Percentiles rank a stretch among this genome's conserved stretches.
Conservation (phyloP, 208 protist species). For the Crithidia brevicula region DNA sequence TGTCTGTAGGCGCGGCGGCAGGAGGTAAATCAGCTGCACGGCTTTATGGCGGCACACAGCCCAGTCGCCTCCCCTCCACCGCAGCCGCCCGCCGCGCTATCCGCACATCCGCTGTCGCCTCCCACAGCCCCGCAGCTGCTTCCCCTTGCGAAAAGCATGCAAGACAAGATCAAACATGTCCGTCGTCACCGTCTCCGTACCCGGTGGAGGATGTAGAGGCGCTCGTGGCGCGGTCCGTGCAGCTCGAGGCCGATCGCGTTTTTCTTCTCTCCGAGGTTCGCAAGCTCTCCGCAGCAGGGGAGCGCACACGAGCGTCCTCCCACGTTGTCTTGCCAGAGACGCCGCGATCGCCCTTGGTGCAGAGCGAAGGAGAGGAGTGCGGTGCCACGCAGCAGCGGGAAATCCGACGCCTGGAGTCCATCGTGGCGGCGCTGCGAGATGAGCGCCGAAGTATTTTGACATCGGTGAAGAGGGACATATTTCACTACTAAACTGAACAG, state of each 20-base stretch:
- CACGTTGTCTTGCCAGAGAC: too few relatives aligned
- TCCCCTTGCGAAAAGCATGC: not conserved
- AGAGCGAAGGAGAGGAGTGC: constrained; percentile 10
- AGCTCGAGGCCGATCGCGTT: constrained; percentile 26
- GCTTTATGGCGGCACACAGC: not conserved
- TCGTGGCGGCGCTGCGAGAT: constrained; percentile 28
- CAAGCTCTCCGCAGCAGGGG: not conserved
- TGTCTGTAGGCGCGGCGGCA: not conserved
- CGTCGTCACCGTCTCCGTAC: constrained; percentile 13
- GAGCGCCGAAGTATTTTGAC: constrained; percentile 23
- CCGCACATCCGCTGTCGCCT: not conserved
- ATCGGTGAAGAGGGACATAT: constrained; percentile 12
- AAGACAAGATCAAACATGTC: not conserved
- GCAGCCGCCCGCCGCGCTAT: constrained; percentile 27
- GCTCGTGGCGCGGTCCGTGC: constrained; percentile 22
- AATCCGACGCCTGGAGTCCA: constrained; percentile 20
- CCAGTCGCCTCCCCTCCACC: constrained; percentile 23
- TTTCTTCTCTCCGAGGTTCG: constrained; percentile 22
- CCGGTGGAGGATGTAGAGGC: constrained; percentile 30
- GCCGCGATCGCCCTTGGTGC: too few relatives aligned
- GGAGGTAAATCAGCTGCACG: not conserved
- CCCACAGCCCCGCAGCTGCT: not conserved
- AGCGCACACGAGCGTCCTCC: not conserved
- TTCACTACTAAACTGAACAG: constrained; percentile 8
- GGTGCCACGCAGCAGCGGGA: constrained; percentile 15